Evolutionary conservation across 331 rosid genomes (phyloP), one percentile per base, ranked within the genome.

Genomic region (Pyrus hybrid): DNA sequence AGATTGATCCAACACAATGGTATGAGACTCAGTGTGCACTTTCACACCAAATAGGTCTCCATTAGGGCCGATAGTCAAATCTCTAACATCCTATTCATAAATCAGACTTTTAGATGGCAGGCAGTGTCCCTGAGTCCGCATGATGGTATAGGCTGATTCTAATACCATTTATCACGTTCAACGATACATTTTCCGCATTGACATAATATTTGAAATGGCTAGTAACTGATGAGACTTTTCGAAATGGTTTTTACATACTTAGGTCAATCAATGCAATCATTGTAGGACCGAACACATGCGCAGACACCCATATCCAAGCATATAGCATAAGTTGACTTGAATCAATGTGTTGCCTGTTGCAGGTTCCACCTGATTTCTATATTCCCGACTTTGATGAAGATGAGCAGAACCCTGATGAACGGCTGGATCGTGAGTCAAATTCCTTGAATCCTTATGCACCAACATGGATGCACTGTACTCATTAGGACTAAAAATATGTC

Each of bases 361-460:
- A 94, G 99, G 97, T 94, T 76, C 99, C 97, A 45, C 99, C 99
- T 11, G 99, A 94, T 80, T 86, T 94, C 77, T 92, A 88, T 81
- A 86, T 94, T 85, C 97, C 99, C 13, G 99, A 94, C 71, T 83
- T 90, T 6, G 91, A 94, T 63, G 99, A 94, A 85, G 97, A 94
- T 78, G 91, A 80, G 87, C 97, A 87, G 76, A 92, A 92, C 83
- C 97, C 97, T n/a, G 99, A 94, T 83, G 96, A 90, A 84, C 99
- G 99, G 63, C 79, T 86, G 74, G 90, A 89, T 85, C 96, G 99
- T 94, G 88, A 90, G 98, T 71, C 32, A 72, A 49, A 26, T 13
- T 70, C 29, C 30, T 28, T 9, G 13, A 57, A 65, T 54, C 54
- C 33, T 62, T 63, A 37, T 8, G 43, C 43, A 37, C 43, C 43